A percentile compares a stretch with the other conserved stretches of the same genome.
These are phyloP conservation scores for Astrothelium macrocarpum DNA, from an alignment of 495 filamentous ascomycete species.

Conservation along the genomic window DNA sequence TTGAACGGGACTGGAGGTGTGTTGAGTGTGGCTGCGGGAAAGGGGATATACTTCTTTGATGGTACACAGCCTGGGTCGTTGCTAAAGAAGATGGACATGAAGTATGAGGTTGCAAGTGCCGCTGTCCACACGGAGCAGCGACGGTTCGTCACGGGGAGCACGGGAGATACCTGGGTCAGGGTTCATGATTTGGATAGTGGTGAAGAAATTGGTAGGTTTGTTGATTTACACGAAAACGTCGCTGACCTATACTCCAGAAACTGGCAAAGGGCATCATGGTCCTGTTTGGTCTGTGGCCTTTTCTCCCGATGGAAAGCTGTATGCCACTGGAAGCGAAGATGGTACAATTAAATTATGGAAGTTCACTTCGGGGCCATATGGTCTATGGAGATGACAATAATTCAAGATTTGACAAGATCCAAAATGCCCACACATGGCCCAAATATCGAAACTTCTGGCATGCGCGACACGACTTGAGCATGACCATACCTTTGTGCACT, in stretches of 20 bases:
- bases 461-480: too few relatives aligned
- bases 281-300: conserved; percentile 93
- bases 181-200: conserved; percentile 80
- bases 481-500: too few relatives aligned
- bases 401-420: background rate
- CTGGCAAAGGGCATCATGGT: conserved; percentile 95
- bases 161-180: conserved; percentile 85
- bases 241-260: conserved; percentile 41
- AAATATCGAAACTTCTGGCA: background rate
- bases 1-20: conserved; percentile 49
- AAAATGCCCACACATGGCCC: background rate
- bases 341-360: conserved; percentile 95
- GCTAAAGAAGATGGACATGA: conserved; percentile 64
- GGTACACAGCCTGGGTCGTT: conserved; percentile 57
- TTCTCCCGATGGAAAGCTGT: conserved; percentile 88
- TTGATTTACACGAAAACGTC: conserved; percentile 21
- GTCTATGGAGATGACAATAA: conserved; percentile 49
- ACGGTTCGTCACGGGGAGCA: conserved; percentile 79
- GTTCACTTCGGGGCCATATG: conserved; percentile 56
- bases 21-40: conserved; percentile 66
- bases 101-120: conserved; percentile 80
- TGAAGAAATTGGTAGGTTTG: conserved; percentile 42
- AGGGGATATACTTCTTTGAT: conserved; percentile 86
- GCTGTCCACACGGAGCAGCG: conserved; percentile 71
- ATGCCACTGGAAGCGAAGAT: conserved; percentile 93